These are phyloP conservation scores for Cladophialophora carrionii DNA, from an alignment of 2,329 filamentous ascomycete genomes.

Conservation along the genomic window DNA sequence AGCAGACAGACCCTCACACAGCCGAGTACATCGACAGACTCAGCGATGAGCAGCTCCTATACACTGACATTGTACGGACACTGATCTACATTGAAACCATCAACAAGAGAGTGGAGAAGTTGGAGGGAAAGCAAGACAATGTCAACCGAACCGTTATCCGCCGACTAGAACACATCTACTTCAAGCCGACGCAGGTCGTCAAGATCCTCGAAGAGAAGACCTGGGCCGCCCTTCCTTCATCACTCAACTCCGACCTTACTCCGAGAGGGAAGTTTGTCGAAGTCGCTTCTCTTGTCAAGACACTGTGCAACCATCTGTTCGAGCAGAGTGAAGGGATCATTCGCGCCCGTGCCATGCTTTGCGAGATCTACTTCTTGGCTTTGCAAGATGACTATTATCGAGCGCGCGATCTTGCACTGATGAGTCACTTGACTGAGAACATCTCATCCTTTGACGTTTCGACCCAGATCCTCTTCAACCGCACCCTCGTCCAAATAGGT, in stretches of 20 bases:
- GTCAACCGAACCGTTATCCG: conserved; percentile 93
- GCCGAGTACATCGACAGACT: conserved; percentile 97
- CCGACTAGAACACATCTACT: conserved; percentile 95
- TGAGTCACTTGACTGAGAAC: conserved; percentile 98
- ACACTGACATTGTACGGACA: conserved; percentile 87
- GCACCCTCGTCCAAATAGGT: conserved; percentile 94
- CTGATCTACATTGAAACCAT: conserved; percentile 86
- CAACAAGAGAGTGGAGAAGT: conserved; percentile 63
- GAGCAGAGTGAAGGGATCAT: conserved; percentile 93
- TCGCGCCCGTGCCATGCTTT: conserved; percentile 93
- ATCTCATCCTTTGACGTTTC: conserved; percentile 96
- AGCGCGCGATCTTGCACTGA: conserved; percentile 98
- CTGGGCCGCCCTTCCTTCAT: conserved; percentile 76
- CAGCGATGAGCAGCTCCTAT: conserved; percentile 85
- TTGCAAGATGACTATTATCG: conserved; percentile 98
- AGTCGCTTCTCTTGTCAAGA: conserved; percentile 75
- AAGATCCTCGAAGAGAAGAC: conserved; percentile 92
- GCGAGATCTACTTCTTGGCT: conserved; percentile 97
- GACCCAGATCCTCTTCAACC: conserved; percentile 98
- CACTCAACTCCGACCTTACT: conserved; percentile 77
- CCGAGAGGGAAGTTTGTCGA: conserved; percentile 70
- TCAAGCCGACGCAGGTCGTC: conserved; percentile 95
- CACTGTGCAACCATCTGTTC: conserved; percentile 94
- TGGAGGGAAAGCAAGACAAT: conserved; percentile 79
- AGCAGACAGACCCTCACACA: conserved; percentile 96